Evolutionary conservation across 306 rosid species (phyloP).

Genomic region (Rubus idaeus): DNA sequence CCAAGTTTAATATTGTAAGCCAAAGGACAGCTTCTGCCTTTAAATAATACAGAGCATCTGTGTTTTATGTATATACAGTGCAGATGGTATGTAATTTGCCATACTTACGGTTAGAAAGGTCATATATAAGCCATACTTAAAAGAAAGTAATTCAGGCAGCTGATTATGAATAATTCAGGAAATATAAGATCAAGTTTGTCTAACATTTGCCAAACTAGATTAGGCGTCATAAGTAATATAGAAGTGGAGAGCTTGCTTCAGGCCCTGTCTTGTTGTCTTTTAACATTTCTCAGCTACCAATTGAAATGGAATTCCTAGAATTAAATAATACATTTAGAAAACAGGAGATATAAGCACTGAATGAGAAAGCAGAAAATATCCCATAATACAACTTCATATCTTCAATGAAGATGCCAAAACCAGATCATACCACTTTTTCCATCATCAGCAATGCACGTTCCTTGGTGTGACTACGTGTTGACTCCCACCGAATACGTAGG

Average conservation of each 20-base stretch:
- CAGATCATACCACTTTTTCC: conserved; percentile 74
- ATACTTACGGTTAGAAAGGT: too few species aligned
- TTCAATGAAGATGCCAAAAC: conserved; percentile 22
- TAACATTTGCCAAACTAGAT: not conserved
- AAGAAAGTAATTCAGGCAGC: not conserved
- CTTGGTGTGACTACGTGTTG: conserved; percentile 82
- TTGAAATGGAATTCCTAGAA: not conserved
- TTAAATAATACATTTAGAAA: not conserved
- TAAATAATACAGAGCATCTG: not conserved
- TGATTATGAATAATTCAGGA: not conserved
- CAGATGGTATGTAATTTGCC: not conserved
- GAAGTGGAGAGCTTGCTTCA: not conserved
- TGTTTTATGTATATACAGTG: not conserved
- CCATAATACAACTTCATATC: not conserved
- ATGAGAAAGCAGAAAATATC: not conserved
- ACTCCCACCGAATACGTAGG: conserved; percentile 93
- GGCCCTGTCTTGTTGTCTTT: not conserved
- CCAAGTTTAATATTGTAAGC: not conserved
- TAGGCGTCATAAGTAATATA: not conserved
- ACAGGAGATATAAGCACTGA: not conserved
- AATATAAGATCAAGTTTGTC: not conserved
- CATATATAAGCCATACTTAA: not conserved
- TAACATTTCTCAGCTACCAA: not conserved
- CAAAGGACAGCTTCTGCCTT: not conserved
- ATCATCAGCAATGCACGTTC: conserved; percentile 86